These are phyloP conservation scores for Earliella scabrosa DNA, from an alignment of 1,284 basidiomycete genomes.

Conservation along the genomic window DNA sequence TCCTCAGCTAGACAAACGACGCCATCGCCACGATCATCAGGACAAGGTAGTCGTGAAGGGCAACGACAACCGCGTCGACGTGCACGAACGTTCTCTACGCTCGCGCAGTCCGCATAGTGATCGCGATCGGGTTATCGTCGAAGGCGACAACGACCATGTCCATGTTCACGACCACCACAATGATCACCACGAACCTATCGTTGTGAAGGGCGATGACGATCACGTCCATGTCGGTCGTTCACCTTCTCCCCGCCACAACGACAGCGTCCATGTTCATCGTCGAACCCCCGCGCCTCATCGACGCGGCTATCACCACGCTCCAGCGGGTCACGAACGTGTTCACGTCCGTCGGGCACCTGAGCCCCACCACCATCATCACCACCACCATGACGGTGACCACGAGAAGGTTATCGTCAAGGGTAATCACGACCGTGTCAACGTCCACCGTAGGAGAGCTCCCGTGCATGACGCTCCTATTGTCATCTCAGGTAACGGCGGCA, in stretches of 20 bases:
- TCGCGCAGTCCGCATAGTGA: conserved; percentile 11
- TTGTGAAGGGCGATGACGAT: conserved; percentile 15
- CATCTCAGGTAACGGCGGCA: conserved; percentile 14
- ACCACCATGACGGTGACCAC: conserved; percentile 18
- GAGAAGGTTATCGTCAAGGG: conserved; percentile 26
- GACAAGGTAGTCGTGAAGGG: conserved; percentile 25
- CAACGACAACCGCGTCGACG: conserved; percentile 28
- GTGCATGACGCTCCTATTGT: conserved; percentile 1
- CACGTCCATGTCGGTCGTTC: conserved; percentile 9
- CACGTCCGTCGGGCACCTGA: conserved; percentile 18
- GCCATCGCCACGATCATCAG: conserved; percentile 24
- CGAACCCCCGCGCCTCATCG: background rate
- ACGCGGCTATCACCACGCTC: background rate
- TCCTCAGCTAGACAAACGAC: conserved; percentile 11
- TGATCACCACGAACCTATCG: background rate
- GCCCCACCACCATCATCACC: background rate
- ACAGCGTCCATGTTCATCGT: conserved; percentile 11
- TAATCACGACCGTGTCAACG: conserved; percentile 22
- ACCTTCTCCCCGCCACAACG: conserved; percentile 8
- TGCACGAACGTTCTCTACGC: conserved; percentile 10
- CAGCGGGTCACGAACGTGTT: conserved; percentile 15
- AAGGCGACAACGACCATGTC: conserved; percentile 10
- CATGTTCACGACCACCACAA: conserved; percentile 20
- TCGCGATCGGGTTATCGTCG: conserved; percentile 4
- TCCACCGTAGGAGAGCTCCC: conserved; percentile 7